Evolutionary conservation across 2,329 filamentous ascomycete genomes (phyloP).

Genomic region (Trichoderma gracile): DNA sequence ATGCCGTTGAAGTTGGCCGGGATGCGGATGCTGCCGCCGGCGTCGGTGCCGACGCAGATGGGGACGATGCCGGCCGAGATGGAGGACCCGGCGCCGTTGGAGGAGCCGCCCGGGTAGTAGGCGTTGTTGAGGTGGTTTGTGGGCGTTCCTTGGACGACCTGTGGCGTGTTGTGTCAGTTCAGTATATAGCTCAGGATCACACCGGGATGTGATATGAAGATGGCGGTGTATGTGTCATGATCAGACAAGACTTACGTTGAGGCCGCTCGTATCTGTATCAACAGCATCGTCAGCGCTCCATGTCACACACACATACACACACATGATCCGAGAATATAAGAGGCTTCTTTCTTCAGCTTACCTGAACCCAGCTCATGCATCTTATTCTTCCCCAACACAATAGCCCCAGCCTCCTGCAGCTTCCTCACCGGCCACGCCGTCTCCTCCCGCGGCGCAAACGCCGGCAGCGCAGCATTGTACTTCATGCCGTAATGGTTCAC

Average conservation of each 20-base stretch:
- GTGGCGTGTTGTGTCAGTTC: no score
- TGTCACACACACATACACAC: neutral
- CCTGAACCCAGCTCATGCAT: slow-evolving; percentile 79
- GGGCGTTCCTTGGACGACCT: slow-evolving; percentile 69
- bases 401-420: slow-evolving; percentile 71
- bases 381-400: slow-evolving; percentile 72
- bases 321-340: no score
- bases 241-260: slow-evolving; percentile 54
- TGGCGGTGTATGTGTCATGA: neutral
- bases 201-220: no score
- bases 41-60: slow-evolving; percentile 73
- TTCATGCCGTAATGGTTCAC: slow-evolving; percentile 65
- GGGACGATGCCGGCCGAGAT: slow-evolving; percentile 71
- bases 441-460: slow-evolving; percentile 52
- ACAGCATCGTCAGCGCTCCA: neutral
- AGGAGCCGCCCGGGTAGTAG: slow-evolving; percentile 82
- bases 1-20: slow-evolving; percentile 75
- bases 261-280: slow-evolving; percentile 70
- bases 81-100: slow-evolving; percentile 72
- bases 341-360: slow-evolving; percentile 37
- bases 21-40: slow-evolving; percentile 73
- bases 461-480: slow-evolving; percentile 55
- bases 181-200: no score
- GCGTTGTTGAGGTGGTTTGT: slow-evolving; percentile 73
- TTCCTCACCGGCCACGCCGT: slow-evolving; percentile 71